A percentile compares a stretch with the other conserved stretches of the same genome.
These are phyloP conservation scores for Lentinus brumalis DNA, from an alignment of 768 basidiomycete species.

Conservation along the genomic window DNA sequence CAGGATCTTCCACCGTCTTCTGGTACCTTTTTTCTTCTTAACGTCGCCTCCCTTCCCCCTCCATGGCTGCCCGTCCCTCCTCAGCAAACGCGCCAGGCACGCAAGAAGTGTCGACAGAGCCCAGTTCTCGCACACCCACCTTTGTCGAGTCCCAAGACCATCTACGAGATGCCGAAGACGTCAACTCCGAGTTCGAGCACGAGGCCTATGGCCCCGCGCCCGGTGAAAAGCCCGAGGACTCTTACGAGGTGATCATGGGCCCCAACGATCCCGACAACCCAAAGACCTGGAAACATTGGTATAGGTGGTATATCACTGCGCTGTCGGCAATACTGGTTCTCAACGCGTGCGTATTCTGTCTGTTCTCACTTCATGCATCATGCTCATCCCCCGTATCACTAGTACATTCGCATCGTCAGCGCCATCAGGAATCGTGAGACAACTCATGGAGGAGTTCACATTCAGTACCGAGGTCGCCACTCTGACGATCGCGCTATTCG, in stretches of 20 bases:
- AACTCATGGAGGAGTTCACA: slow-evolving; percentile 48
- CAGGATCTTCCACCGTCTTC: too few relatives aligned
- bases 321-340: slow-evolving; percentile 27
- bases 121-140: slow-evolving; percentile 19
- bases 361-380: slow-evolving; percentile 28
- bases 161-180: slow-evolving; percentile 6
- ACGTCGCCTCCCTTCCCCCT: too few relatives aligned
- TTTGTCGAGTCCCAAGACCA: slow-evolving; percentile 12
- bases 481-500: slow-evolving; percentile 62
- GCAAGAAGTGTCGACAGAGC: background rate
- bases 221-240: slow-evolving; percentile 28
- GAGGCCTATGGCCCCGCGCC: slow-evolving; percentile 28
- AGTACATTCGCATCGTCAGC: slow-evolving; percentile 69
- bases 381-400: slow-evolving; percentile 42
- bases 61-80: too few relatives aligned
- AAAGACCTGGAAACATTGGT: slow-evolving; percentile 22
- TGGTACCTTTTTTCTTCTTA: too few relatives aligned
- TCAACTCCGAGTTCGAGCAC: slow-evolving; percentile 24
- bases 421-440: slow-evolving; percentile 49
- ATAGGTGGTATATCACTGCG: slow-evolving; percentile 31
- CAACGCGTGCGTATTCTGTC: slow-evolving; percentile 37
- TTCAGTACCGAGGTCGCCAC: slow-evolving; percentile 54
- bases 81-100: too few relatives aligned
- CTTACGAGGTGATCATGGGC: slow-evolving; percentile 28
- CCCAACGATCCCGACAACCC: slow-evolving; percentile 28